Evolutionary conservation across 2,329 filamentous ascomycete species (phyloP).

Genomic region (Penicillium sp.): DNA sequence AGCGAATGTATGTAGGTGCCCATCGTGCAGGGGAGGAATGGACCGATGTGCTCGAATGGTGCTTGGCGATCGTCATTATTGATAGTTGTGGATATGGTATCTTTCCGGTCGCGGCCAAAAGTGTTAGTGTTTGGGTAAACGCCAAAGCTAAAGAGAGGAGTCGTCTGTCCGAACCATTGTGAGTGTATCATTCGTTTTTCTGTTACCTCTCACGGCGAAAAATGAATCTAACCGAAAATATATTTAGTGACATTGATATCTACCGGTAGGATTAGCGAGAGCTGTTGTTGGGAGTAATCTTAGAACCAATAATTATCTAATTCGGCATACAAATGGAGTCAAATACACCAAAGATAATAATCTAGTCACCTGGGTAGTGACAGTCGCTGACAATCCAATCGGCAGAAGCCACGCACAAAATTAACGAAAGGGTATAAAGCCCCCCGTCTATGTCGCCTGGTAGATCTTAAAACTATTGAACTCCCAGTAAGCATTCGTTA

Average conservation of each 20-base stretch:
- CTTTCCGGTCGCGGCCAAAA: constrained; percentile 56
- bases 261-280: background rate
- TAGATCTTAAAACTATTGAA: constrained; percentile 63
- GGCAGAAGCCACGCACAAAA: no score
- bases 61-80: constrained; percentile 56
- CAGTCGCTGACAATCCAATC: no score
- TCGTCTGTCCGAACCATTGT: constrained; percentile 44
- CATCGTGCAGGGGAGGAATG: constrained; percentile 60
- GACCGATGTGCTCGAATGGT: constrained; percentile 61
- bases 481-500: constrained; percentile 63
- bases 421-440: no score
- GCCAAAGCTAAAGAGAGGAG: constrained; percentile 53
- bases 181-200: constrained; percentile 20
- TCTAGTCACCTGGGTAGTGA: no score
- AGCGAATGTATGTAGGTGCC: constrained; percentile 62
- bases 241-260: constrained; percentile 14
- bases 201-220: background rate
- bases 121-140: constrained; percentile 63
- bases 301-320: no score
- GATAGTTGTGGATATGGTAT: constrained; percentile 58
- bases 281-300: no score
- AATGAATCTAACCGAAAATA: background rate
- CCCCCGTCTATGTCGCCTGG: constrained; percentile 26
- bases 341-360: no score
- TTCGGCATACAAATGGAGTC: no score